Evolutionary conservation across 2,329 filamentous ascomycete genomes (phyloP), one percentile per base, ranked within the genome.

Genomic region (Scedosporium aurantiacum): DNA sequence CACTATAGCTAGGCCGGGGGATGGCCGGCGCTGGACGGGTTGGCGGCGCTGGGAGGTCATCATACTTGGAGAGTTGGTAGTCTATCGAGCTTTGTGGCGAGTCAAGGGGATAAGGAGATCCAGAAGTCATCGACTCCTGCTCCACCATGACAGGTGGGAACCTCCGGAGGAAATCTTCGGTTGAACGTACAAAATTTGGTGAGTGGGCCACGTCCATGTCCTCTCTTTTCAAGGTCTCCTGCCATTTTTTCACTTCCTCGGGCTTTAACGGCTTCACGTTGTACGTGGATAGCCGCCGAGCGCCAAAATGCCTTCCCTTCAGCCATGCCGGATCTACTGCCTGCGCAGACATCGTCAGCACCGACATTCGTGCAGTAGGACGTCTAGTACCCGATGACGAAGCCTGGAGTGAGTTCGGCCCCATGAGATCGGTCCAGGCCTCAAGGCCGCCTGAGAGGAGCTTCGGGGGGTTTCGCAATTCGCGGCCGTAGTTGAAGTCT

Each of bases 381-480:
- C 25, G 28, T 37, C 16, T 41, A 16, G 14, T 37, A 37, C 16
- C 23, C 6, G 32, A 43, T 5, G 56, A 23, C 25, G 27, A 43
- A 5, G 56, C 21, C n/a, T 32, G 21, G 21, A 86, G 76, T 1
- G 88, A 86, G 60, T 85, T 81, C 12, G 78, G 75, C 2, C 94
- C 93, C 67, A 96, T 79, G n/a, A 94, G 74, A 67, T 94, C 87
- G 18, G 85, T 76, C 94, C 94, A 99, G 4, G 91, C 89, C 66
- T 92, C 85, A 10, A 99, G 73, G 0, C 94, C 94, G 18, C 94
- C 94, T 60, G 82, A 78, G 1, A 99, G 77, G 37, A 99, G 78
- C 61, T 91, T 89, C 0, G 93, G 92, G 2, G 82, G 80, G 27
- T 85, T 80, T 62, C 84, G 87, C 37, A 96, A 75, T 8, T 87